These are phyloP conservation scores for Daphne laureola DNA, from an alignment of 441 rosid species.

Conservation along the genomic window DNA sequence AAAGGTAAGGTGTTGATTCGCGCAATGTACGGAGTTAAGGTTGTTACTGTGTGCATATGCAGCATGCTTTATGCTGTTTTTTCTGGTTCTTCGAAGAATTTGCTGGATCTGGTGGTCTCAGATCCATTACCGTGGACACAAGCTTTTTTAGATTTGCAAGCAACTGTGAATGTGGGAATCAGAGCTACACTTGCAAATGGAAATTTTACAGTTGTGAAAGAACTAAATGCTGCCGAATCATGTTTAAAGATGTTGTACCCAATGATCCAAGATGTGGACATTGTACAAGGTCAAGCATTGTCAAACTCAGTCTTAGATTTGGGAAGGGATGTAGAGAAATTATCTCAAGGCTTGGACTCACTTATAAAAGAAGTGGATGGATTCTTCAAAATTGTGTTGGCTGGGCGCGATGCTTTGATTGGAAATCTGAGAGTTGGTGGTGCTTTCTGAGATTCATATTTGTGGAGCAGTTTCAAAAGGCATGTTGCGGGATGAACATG, in stretches of 20 bases:
- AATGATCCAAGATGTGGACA: constrained; percentile 29
- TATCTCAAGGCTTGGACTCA: constrained; percentile 57
- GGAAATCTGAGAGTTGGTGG: constrained; percentile 50
- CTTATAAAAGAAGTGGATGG: constrained; percentile 64
- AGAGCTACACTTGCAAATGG: constrained; percentile 32
- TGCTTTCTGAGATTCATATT: constrained; percentile 21
- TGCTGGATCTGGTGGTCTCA: constrained; percentile 39
- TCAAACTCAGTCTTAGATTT: constrained; percentile 33
- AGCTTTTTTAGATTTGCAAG: constrained; percentile 49
- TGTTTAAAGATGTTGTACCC: constrained; percentile 43
- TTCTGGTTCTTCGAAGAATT: constrained; percentile 51
- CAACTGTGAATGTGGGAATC: constrained; percentile 34
- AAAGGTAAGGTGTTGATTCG: constrained; percentile 87
- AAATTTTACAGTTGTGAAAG: constrained; percentile 43
- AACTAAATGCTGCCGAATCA: constrained; percentile 52
- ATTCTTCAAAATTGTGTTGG: constrained; percentile 74
- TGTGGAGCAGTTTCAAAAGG: constrained; percentile 33
- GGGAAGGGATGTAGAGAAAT: constrained; percentile 24
- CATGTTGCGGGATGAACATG: constrained; percentile 23
- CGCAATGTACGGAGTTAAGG: constrained; percentile 83
- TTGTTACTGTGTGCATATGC: constrained; percentile 57
- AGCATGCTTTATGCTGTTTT: constrained; percentile 66
- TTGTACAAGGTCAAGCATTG: constrained; percentile 28
- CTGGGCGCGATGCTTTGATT: constrained; percentile 77
- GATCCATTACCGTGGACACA: constrained; percentile 52